Conservation (phyloP, 345 rosid genomes). For the Hibiscus syriacus region DNA sequence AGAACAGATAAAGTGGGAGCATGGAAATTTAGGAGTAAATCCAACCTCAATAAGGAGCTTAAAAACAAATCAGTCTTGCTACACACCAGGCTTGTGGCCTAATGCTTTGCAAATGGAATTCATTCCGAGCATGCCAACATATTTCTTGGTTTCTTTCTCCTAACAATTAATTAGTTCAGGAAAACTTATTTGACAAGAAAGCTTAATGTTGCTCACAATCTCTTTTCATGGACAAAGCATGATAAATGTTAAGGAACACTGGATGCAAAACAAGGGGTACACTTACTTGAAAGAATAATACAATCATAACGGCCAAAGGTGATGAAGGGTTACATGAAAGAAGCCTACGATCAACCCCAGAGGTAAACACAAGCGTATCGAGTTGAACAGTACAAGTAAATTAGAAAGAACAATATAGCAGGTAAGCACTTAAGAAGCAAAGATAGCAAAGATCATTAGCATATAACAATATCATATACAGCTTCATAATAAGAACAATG, state of each 20-base stretch:
- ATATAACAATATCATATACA: background rate
- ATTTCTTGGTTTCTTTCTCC: slow-evolving; percentile 54
- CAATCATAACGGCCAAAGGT: background rate
- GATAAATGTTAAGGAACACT: background rate
- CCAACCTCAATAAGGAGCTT: background rate
- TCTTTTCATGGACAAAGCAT: background rate
- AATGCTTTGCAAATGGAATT: slow-evolving; percentile 64
- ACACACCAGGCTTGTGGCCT: slow-evolving; percentile 53
- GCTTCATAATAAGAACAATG: no score
- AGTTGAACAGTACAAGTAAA: background rate
- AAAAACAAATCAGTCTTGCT: background rate
- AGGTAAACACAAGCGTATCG: background rate
- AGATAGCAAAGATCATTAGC: background rate
- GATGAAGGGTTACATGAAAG: no score
- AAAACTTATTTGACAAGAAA: no score
- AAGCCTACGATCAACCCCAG: background rate
- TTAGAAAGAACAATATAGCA: background rate
- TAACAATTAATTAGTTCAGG: slow-evolving; percentile 17
- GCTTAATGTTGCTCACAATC: background rate
- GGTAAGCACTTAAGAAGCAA: background rate
- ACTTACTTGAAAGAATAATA: background rate
- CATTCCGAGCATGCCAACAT: slow-evolving; percentile 81
- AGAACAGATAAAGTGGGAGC: slow-evolving; percentile 6
- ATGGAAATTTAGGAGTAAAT: background rate
- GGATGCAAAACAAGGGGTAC: background rate